A percentile compares a stretch with the other conserved stretches of the same genome.
Conservation (phyloP, 1,284 basidiomycete genomes). For the Xanthoconium separans region DNA sequence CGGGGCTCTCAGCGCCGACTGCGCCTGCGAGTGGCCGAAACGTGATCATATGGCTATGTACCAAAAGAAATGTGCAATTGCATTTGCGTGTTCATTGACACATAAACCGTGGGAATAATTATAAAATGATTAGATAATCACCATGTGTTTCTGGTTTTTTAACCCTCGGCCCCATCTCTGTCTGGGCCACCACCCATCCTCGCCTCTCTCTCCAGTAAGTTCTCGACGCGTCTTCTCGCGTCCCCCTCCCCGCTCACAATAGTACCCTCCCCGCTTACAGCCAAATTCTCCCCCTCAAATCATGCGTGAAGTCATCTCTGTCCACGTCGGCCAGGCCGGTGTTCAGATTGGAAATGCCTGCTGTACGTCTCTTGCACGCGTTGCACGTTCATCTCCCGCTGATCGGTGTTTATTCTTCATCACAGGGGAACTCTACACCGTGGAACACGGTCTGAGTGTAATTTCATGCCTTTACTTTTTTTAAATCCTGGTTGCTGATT, state of each 20-base stretch:
- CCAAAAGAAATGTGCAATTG: neutral
- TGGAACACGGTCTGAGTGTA: conserved; percentile 95
- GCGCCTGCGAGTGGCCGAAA: conserved; percentile 89
- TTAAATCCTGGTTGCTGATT: conserved; percentile 12
- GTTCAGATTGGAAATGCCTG: conserved; percentile 97
- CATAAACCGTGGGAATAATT: conserved; percentile 30
- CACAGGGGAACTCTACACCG: conserved; percentile 94
- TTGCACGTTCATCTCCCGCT: neutral
- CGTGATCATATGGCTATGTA: conserved; percentile 89
- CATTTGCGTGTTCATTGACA: too few relatives aligned
- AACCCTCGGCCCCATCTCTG: conserved; percentile 38
- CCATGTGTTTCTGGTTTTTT: conserved; percentile 38
- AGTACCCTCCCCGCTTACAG: conserved; percentile 1
- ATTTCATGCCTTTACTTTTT: conserved; percentile 32
- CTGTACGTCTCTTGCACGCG: conserved; percentile 57
- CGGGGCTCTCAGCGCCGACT: conserved; percentile 63
- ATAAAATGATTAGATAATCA: conserved; percentile 32
- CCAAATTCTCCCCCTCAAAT: conserved; percentile 18
- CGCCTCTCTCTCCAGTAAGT: conserved; percentile 31
- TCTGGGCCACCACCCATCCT: conserved; percentile 32
- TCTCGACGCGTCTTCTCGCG: conserved; percentile 31
- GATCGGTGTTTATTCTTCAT: conserved; percentile 23
- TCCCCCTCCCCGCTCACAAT: conserved; percentile 3
- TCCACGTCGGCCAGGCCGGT: conserved; percentile 95
- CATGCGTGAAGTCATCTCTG: conserved; percentile 93